Percentiles rank a stretch among this genome's conserved stretches.
These are phyloP conservation scores for Monosporascus sp. DNA, from an alignment of 2,329 filamentous ascomycete genomes.

Conservation along the genomic window DNA sequence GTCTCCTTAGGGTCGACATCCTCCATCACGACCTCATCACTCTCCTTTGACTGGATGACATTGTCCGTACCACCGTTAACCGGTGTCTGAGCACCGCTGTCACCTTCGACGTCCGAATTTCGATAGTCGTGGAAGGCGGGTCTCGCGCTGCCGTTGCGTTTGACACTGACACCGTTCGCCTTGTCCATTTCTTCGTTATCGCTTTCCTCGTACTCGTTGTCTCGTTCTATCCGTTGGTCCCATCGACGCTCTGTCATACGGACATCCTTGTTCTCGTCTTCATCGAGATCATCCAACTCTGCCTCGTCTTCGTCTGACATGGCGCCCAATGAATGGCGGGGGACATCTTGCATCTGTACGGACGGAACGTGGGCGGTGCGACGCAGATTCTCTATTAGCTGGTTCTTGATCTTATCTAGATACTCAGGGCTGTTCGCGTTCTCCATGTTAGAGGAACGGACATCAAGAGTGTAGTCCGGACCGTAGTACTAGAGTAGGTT, in stretches of 20 bases:
- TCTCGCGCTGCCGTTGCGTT: conserved; percentile 43
- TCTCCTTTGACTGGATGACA: conserved; percentile 30
- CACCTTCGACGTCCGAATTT: conserved; percentile 39
- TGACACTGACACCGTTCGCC: conserved; percentile 68
- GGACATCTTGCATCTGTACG: conserved; percentile 81
- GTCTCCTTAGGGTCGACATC: conserved; percentile 18
- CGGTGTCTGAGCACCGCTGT: conserved; percentile 34
- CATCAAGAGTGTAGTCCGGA: conserved; percentile 85
- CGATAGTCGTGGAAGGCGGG: conserved; percentile 47
- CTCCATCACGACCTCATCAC: conserved; percentile 36
- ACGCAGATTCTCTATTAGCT: conserved; percentile 79
- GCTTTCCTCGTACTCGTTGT: conserved; percentile 80
- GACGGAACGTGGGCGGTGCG: conserved; percentile 84
- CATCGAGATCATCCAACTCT: conserved; percentile 65
- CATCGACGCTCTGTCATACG: conserved; percentile 77
- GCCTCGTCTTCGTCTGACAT: conserved; percentile 64
- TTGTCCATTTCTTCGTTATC: conserved; percentile 80
- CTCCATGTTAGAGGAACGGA: conserved; percentile 81
- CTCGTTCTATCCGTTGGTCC: conserved; percentile 71
- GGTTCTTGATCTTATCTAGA: conserved; percentile 73
- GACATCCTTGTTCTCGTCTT: conserved; percentile 79
- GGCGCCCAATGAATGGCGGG: conserved; percentile 54
- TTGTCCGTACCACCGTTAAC: conserved; percentile 29
- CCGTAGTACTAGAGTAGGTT: conserved; percentile 74
- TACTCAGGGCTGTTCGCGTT: conserved; percentile 85